Base-by-base conservation (phyloP, 352 stramenopile genomes). In the Pythium vanterpoolii region DNA sequence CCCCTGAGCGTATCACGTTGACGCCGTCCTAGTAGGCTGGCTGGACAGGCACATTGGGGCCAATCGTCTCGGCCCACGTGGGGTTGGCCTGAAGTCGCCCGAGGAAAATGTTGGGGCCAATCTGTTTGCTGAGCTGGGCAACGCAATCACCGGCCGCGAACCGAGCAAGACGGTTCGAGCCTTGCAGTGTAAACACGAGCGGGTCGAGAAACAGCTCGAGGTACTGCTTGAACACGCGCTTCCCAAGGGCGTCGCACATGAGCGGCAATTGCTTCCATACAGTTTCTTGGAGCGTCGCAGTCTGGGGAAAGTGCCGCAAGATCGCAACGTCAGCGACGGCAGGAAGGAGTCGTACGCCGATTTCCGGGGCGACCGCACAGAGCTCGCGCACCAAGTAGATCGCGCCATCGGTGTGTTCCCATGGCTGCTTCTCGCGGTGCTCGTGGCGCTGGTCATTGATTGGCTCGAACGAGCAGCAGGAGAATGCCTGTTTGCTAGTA, bases 331-430 rank as follows among this genome's bases (percentile, higher is more conserved):
- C 83, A 3, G 82, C 86, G 27, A 92, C 68, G 5, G 69, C 56
- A 9, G 83, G 76, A 6, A 93, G 73, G 39, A 76, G 73, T 23
- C 57, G 66, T 16, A 90, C 66, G 5, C 71, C 83, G 3, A 79
- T 30, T 1, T 87, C 74, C 5, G 83, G 81, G 2, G 77, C 73
- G 3, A 90, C 77, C 18, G 38, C 43, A 33, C 85, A 96, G 18
- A 98, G 76, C 66, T 99, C 95, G 13, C 94, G 85, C 28, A 98
- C 77, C 61, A 99, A 77, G 69, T 98, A 99, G 50, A 98, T 85
- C 11, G 90, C 96, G 21, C 96, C 96, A 57, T 99, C 96, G 10
- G 90, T 94, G 64, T 96, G 86, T 66, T 98, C 95, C 96, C 96
- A 99, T 6, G 89, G 89, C 66, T 95, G 77, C 44, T 97, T 83